Base-by-base conservation (phyloP, 2,329 filamentous ascomycete genomes). In the Aspergillus japonicus region DNA sequence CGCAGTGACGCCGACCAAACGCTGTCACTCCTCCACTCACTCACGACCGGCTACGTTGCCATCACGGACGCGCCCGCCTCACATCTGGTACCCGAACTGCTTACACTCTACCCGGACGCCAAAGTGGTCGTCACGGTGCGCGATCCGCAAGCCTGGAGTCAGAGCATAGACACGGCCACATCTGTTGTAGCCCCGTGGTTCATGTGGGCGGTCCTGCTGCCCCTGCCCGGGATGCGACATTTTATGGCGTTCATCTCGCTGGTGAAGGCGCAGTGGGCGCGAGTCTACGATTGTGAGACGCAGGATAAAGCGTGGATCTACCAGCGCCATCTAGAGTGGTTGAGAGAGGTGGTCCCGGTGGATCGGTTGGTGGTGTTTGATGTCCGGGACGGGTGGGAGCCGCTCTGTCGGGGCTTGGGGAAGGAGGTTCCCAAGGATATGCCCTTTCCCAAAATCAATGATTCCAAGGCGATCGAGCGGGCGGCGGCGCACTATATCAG, bases 41-140 rank as follows among this genome's bases (percentile, higher is more conserved):
- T 50, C 57, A 59, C 68, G 5, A 71, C 73, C 14, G 81, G 81
- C 24, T 83, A 79, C 62, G 77, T 76, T 3, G 81, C 76, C n/a
- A 73, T 78, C 42, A 79, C 80, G 35, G 82, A 84, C 64, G 64
- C 74, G 16, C 81, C 81, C 0, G 73, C 72, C 4, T 72, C 71
- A 14, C 70, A 75, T 50, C 76, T 82, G 29, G 69, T 81, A 16
- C 71, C 75, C 11, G 80, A 83, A 53, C 68, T 83, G 39, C 65
- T 83, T 58, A 74, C 78, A 56, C 62, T 82, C 6, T 83, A 82
- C 60, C 81, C 82, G 0, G 73, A 83, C 26, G 81, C 81, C 10
- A 78, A 78, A 56, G 80, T 83, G 3, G 75, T 84, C n/a, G 73
- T 76, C 59, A 78, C 76, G 6, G 66, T 62, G 2, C 69, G 69